Evolutionary conservation across 2,329 filamentous ascomycete genomes (phyloP).

Genomic region (Tolypocladium album): DNA sequence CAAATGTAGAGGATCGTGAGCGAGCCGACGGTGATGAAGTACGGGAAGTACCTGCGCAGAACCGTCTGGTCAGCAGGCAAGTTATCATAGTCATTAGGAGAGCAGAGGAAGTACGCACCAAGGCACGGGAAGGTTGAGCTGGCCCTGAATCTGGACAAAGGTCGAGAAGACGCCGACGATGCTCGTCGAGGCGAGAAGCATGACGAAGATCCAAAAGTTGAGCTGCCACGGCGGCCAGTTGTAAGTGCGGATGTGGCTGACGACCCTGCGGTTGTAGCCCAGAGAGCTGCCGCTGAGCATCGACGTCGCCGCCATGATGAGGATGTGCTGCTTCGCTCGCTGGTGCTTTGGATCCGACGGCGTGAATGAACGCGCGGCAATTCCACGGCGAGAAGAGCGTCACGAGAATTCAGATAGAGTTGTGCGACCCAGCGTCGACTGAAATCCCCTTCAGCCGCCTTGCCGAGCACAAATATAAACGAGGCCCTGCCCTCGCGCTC

Average conservation of each 20-base stretch:
- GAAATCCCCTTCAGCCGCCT: neutral
- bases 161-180: slow-evolving; percentile 51
- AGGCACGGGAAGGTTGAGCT: slow-evolving; percentile 42
- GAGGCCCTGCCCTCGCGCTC: neutral
- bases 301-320: slow-evolving; percentile 2
- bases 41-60: slow-evolving; percentile 52
- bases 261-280: slow-evolving; percentile 30
- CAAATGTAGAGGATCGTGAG: slow-evolving; percentile 58
- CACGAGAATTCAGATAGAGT: neutral
- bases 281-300: slow-evolving; percentile 25
- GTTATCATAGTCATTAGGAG: neutral
- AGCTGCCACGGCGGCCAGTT: slow-evolving; percentile 59
- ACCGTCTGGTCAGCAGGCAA: neutral
- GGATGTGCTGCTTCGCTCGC: neutral
- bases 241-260: slow-evolving; percentile 44
- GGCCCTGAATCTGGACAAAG: slow-evolving; percentile 48
- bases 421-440: neutral
- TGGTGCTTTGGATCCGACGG: neutral
- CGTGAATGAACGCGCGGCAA: neutral
- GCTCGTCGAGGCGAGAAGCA: slow-evolving; percentile 46
- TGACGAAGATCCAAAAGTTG: slow-evolving; percentile 57
- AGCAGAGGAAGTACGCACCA: slow-evolving; percentile 34
- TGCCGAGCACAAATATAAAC: neutral
- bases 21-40: slow-evolving; percentile 47
- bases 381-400: neutral